Evolutionary conservation across 768 basidiomycete species (phyloP), one percentile per base, ranked within the genome.

Genomic region (Boletus reticuloceps): DNA sequence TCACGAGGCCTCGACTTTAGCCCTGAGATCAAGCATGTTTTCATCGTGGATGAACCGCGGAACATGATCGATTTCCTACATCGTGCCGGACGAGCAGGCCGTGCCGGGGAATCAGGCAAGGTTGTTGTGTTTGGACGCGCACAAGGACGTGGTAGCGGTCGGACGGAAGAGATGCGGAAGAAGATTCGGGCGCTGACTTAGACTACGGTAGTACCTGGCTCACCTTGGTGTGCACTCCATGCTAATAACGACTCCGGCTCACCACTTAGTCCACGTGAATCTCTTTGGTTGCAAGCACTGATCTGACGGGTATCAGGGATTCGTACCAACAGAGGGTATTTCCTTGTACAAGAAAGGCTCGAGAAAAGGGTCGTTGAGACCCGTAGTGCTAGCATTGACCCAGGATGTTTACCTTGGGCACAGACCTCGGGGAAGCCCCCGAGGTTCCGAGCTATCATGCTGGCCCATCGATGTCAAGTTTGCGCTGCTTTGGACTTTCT

Each of bases 61-160:
- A 95, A 93, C 67, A 89, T 89, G 79, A 80, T 95, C 38, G 94
- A 97, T 69, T 95, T 96, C 68, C 69, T 97, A 56, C 94, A 97
- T 72, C 85, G 94, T 5, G 94, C 94, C 0, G 94, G 94, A 16
- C 75, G 94, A 45, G 80, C 89, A 0, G 93, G 86, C 3, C 75
- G 93, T 31, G 91, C 91, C 5, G 90, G 90, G 0, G 69, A 79
- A 65, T 66, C 70, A 27, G 90, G 89, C 1, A 84, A 79, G 59
- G 91, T 92, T 0, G 83, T 92, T 4, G 74, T 92, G 7, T 92
- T 92, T 64, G 87, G 86, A 32, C 89, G 86, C 68, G 72, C 74
- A 62, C 80, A 78, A 53, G 89, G 88, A 2, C 74, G 88, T 20
- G 87, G 88, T 3, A 81, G 83, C 49, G 72, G 71, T 38, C 75